A percentile compares a stretch with the other conserved stretches of the same genome.
Evolutionary conservation across 768 basidiomycete species (phyloP).

Genomic region (Mrakia blollopis): DNA sequence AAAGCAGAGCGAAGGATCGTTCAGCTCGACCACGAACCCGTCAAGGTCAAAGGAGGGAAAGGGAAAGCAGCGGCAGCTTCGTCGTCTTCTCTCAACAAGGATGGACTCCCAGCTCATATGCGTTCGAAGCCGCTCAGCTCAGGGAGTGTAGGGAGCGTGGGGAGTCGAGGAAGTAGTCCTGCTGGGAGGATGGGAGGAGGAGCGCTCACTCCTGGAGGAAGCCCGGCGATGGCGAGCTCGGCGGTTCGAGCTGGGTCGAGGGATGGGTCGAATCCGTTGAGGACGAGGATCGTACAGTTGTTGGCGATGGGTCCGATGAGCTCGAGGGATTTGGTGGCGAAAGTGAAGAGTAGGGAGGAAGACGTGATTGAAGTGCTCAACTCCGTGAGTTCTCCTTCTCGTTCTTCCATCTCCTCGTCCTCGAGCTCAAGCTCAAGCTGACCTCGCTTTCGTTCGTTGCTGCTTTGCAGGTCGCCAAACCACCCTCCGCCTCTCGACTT

Average conservation of each 20-base stretch:
- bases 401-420: neutral
- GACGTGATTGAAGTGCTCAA: conserved; percentile 8
- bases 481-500: neutral
- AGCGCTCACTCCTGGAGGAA: neutral
- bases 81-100: neutral
- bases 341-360: conserved; percentile 13
- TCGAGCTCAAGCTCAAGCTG: too few relatives aligned
- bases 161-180: conserved; percentile 11
- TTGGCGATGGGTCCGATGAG: conserved; percentile 26
- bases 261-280: conserved; percentile 6
- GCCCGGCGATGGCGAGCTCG: neutral
- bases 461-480: conserved; percentile 1
- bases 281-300: conserved; percentile 25
- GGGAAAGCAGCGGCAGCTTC: neutral
- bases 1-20: conserved; percentile 24
- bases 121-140: neutral
- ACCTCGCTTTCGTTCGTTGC: neutral
- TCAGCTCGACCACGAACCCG: conserved; percentile 22
- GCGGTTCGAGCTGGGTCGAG: neutral
- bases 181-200: neutral
- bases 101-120: conserved; percentile 2
- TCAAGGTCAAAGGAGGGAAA: conserved; percentile 16
- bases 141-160: neutral
- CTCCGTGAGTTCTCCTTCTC: neutral
- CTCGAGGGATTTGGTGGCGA: conserved; percentile 7